Evolutionary conservation across 371 early-diverging fungal species (phyloP).

Genomic region (Capniomyces stellatus): DNA sequence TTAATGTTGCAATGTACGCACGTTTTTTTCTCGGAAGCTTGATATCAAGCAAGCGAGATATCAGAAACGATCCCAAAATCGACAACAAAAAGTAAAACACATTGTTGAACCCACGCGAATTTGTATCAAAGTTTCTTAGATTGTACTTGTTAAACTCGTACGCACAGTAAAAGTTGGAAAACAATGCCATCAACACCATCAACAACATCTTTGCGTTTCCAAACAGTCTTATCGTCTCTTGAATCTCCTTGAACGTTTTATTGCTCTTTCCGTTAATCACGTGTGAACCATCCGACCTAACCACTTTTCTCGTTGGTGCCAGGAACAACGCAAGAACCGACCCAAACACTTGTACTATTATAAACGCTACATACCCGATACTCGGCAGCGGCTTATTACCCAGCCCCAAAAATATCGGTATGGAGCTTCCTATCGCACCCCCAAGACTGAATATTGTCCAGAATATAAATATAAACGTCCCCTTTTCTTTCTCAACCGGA

Average conservation of each 20-base stretch:
- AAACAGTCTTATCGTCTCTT: slow-evolving; percentile 38
- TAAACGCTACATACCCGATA: slow-evolving; percentile 33
- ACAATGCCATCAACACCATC: slow-evolving; percentile 45
- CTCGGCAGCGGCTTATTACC: slow-evolving; percentile 6
- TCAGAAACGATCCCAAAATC: slow-evolving; percentile 33
- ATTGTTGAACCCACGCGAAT: slow-evolving; percentile 38
- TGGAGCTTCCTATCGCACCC: slow-evolving; percentile 46
- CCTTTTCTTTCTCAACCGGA: slow-evolving; percentile 46
- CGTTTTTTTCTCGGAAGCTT: slow-evolving; percentile 26
- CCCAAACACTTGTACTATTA: slow-evolving; percentile 39
- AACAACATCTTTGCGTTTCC: slow-evolving; percentile 38
- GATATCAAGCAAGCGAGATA: slow-evolving; percentile 37
- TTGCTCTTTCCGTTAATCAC: slow-evolving; percentile 32
- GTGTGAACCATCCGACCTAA: slow-evolving; percentile 37
- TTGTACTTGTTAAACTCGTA: slow-evolving; percentile 38
- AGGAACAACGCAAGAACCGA: slow-evolving; percentile 30
- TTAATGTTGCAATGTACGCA: slow-evolving; percentile 29
- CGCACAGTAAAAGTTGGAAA: slow-evolving; percentile 59
- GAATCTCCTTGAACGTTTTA: slow-evolving; percentile 31
- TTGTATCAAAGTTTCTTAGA: slow-evolving; percentile 32
- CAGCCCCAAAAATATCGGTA: slow-evolving; percentile 44
- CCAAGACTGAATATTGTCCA: slow-evolving; percentile 65
- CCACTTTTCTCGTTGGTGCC: slow-evolving; percentile 34
- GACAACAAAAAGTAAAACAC: slow-evolving; percentile 36
- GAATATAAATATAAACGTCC: slow-evolving; percentile 51